A percentile compares a stretch with the other conserved stretches of the same genome.
Evolutionary conservation across 345 rosid species (phyloP).

Genomic region (Eucalyptus curtisii): DNA sequence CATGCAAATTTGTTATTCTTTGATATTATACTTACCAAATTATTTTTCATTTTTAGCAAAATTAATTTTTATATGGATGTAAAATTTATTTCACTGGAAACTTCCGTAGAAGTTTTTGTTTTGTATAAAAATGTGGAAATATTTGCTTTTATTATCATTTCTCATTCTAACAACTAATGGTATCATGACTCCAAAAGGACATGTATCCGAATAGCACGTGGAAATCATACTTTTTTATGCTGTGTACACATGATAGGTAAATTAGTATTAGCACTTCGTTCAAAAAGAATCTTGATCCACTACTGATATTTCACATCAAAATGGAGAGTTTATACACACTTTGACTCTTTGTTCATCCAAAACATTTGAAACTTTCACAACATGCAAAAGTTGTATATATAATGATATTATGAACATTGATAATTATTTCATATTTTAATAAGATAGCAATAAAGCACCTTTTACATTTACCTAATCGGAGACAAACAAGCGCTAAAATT

Average conservation of each 20-base stretch:
- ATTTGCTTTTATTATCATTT: background rate
- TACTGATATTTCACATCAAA: too few relatives aligned
- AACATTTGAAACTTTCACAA: too few relatives aligned
- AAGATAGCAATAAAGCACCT: background rate
- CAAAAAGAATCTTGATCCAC: background rate
- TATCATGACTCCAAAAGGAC: background rate
- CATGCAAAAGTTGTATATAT: too few relatives aligned
- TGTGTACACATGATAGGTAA: background rate
- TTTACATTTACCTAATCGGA: background rate
- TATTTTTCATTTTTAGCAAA: background rate
- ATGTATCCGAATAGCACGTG: background rate
- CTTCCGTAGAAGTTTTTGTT: rapidly evolving
- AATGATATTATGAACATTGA: background rate
- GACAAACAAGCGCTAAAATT: background rate
- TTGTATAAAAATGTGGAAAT: background rate
- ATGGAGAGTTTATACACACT: too few relatives aligned
- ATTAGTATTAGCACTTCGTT: background rate
- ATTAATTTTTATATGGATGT: background rate
- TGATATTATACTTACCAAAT: rapidly evolving
- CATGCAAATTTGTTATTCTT: background rate
- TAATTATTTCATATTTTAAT: background rate
- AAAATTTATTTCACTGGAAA: background rate
- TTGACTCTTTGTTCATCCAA: too few relatives aligned
- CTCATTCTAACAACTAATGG: background rate
- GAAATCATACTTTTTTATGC: background rate